phyloP scores from a whole-genome alignment of 73 alveolate species.

The Paramecium pentaurelia region DNA sequence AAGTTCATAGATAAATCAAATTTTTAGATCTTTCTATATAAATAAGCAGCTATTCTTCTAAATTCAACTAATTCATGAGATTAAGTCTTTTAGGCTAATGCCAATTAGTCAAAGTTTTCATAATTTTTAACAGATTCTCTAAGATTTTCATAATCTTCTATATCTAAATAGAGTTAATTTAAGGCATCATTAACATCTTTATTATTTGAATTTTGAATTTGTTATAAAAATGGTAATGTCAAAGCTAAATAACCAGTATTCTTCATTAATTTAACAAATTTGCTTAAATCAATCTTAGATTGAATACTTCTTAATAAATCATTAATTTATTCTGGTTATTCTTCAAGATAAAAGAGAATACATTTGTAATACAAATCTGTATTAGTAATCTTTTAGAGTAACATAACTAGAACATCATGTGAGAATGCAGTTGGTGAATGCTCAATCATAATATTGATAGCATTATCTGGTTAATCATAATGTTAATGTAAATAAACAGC shows the following conservation, averaged over 20 bases:
- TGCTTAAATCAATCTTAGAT: slow-evolving; percentile 91
- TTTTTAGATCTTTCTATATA: slow-evolving; percentile 93
- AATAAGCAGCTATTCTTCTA: slow-evolving; percentile 96
- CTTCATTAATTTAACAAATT: slow-evolving; percentile 85
- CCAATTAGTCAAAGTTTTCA: slow-evolving; percentile 91
- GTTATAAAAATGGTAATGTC: slow-evolving; percentile 90
- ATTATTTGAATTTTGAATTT: slow-evolving; percentile 90
- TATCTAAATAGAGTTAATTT: slow-evolving; percentile 94
- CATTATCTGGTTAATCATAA: slow-evolving; percentile 96
- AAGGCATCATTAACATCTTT: slow-evolving; percentile 96
- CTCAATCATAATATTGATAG: slow-evolving; percentile 95
- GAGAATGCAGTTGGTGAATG: slow-evolving; percentile 98
- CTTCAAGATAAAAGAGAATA: slow-evolving; percentile 94
- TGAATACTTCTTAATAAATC: slow-evolving; percentile 90
- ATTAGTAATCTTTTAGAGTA: slow-evolving; percentile 89
- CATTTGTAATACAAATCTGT: slow-evolving; percentile 93
- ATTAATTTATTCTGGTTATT: slow-evolving; percentile 96
- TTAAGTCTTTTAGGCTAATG: slow-evolving; percentile 89
- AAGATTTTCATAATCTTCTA: slow-evolving; percentile 92
- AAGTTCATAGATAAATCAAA: slow-evolving; percentile 86
- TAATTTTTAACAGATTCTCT: slow-evolving; percentile 87
- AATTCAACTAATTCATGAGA: slow-evolving; percentile 93
- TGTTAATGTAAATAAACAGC: slow-evolving; percentile 95
- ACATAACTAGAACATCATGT: slow-evolving; percentile 91
- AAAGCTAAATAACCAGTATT: slow-evolving; percentile 90